Evolutionary conservation across 139 green algal genomes (phyloP), one percentile per base, ranked within the genome.

Genomic region (Edaphochlamys debaryana): DNA sequence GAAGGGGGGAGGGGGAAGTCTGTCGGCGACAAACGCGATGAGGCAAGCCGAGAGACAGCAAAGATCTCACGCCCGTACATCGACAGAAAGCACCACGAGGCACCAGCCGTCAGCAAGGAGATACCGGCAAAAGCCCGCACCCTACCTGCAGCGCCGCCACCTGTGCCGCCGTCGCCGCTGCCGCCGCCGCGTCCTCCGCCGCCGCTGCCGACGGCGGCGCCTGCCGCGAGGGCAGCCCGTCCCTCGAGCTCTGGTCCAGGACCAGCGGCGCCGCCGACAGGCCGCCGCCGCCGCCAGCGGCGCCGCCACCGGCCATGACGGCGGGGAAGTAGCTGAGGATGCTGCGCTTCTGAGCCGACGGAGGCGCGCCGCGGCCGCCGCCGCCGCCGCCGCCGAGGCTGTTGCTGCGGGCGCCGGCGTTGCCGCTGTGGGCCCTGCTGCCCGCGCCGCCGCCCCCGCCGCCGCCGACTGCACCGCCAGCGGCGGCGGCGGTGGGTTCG

Each of bases 71-170:
- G n/a, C n/a, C n/a, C n/a, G n/a, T n/a, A n/a, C n/a, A n/a, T n/a
- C n/a, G n/a, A n/a, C n/a, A n/a, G n/a, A n/a, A n/a, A n/a, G n/a
- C n/a, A n/a, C n/a, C n/a, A n/a, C n/a, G n/a, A n/a, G n/a, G n/a
- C n/a, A n/a, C n/a, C n/a, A n/a, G n/a, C n/a, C n/a, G n/a, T n/a
- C n/a, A n/a, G n/a, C n/a, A n/a, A n/a, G n/a, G n/a, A n/a, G n/a
- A n/a, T n/a, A n/a, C n/a, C n/a, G n/a, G n/a, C n/a, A n/a, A n/a
- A n/a, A n/a, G n/a, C n/a, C n/a, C n/a, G 4, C 60, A 30, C 29
- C 76, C 8, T n/a, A 82, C 67, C 67, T 85, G 85, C 68, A 56
- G 63, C 66, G 66, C 69, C 22, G 74, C 74, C 29, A 69, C 62
- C 40, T 79, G 76, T 73, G 76, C 62, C 52, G 71, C 36, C 54